Evolutionary conservation across 352 stramenopile species (phyloP), one percentile per base, ranked within the genome.

Genomic region (Phytophthora cactorum): DNA sequence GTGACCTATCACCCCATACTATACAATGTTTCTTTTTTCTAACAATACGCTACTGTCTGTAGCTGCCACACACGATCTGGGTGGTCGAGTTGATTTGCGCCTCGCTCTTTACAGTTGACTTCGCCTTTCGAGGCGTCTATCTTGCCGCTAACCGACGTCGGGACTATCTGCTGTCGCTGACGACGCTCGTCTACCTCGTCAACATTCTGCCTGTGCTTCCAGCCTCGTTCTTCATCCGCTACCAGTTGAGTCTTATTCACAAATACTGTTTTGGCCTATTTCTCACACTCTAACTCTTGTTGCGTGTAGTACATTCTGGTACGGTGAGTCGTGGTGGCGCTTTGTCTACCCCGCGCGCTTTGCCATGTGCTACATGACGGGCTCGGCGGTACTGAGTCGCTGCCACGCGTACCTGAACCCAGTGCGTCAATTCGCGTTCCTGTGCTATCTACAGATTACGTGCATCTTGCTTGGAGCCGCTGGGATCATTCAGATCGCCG

Each of bases 301-400:
- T 59, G 7, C 52, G 25, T 38, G 34, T 66, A 93, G 87, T 59
- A 93, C 88, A 4, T 74, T 94, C 14, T 95, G 88, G 88, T 91
- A 91, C 41, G 82, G 79, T 28, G 77, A 77, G 14, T 83, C 81
- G 29, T 87, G 86, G 74, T 94, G 84, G 84, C 82, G 86, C 45
- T 96, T 96, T 50, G 63, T 96, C 15, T 96, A 96, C 72, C 88
- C 88, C 1, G 52, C 87, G n/a, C 88, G 88, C 5, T 94, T 96
- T 51, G 71, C 88, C 67, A 91, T 93, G 77, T 91, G 84, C 61
- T 96, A 96, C 66, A 39, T 93, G 7, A 82, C 90, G 46, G 78
- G 79, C 45, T 86, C 82, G 59, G 82, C 84, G 9, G 84, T 96
- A 53, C 74, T 94, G 43, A 91, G 81, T 28, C 88, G 88, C 8